Evolutionary conservation across 2,329 filamentous ascomycete species (phyloP), one percentile per base, ranked within the genome.

Genomic region (Aspergillus phoenicis): DNA sequence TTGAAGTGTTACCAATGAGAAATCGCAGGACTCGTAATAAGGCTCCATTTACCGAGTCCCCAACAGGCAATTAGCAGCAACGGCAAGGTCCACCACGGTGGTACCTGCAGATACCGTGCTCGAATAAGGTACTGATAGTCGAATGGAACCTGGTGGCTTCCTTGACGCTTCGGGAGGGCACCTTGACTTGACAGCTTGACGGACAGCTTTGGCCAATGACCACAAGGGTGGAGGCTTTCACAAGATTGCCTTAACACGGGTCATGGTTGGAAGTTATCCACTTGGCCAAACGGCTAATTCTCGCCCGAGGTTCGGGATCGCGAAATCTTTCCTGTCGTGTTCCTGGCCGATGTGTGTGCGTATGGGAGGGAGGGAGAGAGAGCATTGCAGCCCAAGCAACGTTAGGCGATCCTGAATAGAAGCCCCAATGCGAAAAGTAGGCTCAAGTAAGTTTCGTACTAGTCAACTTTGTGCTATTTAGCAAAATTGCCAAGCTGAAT

Each of bases 121-220:
- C n/a, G 26, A 30, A 51, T 33, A 51, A 51, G 47, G 47, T 51
- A 17, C 47, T 28, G 47, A 51, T 51, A 51, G 47, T 51, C 47
- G 28, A 28, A 51, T 51, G 47, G 47, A 51, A 22, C 20, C 13
- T 24, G 10, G 13, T 45, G 41, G 17, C 41, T 24, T 45, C 20
- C 41, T 45, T 24, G 41, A 45, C 20, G 2, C 22, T 11, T 45
- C 11, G 39, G 39, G 17, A 33, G 24, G 26, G 47, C 26, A 33
- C 13, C 26, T 51, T 51, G 24, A 33, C 26, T 51, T 30, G 47
- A 51, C 47, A 30, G 26, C 47, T 30, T 30, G 47, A 51, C 24
- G 26, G 47, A 36, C 47, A 33, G 45, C 26, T 30, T 30, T 17
- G 26, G 26, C 47, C 26, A 51, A 15, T 28, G 8, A 30, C 41